Evolutionary conservation across 345 rosid genomes (phyloP).

Genomic region (Laguncularia racemosa): DNA sequence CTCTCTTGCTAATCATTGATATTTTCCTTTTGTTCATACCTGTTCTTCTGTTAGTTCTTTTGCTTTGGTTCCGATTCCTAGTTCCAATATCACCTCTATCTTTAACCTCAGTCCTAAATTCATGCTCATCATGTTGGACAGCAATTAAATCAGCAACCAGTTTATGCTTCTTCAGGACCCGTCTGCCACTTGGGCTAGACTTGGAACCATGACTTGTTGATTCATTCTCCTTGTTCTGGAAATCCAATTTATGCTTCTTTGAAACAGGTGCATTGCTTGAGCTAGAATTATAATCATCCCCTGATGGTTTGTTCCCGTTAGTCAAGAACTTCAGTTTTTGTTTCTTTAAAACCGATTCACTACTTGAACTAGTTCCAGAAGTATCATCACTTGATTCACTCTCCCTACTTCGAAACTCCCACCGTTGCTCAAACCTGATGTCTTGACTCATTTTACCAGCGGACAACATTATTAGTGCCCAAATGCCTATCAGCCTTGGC

Average conservation of each 20-base stretch:
- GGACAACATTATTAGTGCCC: too few species aligned
- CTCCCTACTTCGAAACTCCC: too few species aligned
- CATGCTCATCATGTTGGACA: conserved; percentile 18
- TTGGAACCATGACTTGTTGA: conserved; percentile 35
- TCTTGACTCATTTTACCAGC: too few species aligned
- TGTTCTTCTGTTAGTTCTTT: conserved; percentile 19
- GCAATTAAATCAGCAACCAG: conserved; percentile 18
- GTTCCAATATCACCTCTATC: conserved; percentile 6
- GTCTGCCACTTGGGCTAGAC: conserved; percentile 18
- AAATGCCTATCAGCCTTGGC: too few species aligned
- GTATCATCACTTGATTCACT: too few species aligned
- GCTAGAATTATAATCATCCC: too few species aligned
- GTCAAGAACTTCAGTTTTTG: too few species aligned
- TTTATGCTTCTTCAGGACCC: conserved; percentile 20
- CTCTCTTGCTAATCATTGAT: conserved; percentile 2
- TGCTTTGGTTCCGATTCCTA: conserved; percentile 8
- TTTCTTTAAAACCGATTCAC: too few species aligned
- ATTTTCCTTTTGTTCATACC: conserved; percentile 10
- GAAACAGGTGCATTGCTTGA: too few species aligned
- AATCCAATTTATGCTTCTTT: conserved; percentile 38
- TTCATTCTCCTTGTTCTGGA: conserved; percentile 30
- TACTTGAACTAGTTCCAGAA: too few species aligned
- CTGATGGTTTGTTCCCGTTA: too few species aligned
- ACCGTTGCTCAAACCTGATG: too few species aligned
- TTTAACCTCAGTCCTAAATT: conserved; percentile 17